Base-by-base conservation (phyloP, 176 grass and related monocot genomes). In the Aegilops sharonensis region DNA sequence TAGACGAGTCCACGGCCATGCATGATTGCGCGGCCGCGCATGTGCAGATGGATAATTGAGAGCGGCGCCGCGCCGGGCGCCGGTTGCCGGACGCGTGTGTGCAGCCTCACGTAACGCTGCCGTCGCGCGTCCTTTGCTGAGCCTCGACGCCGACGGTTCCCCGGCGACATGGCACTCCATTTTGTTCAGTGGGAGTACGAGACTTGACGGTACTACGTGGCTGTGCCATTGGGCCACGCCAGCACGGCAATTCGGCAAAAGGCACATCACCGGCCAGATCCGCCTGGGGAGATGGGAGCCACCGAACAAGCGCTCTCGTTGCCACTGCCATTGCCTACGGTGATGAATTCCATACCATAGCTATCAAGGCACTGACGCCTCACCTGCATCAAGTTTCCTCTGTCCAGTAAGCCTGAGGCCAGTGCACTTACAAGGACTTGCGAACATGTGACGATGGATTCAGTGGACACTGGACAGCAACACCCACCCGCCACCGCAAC, bases 1-100 rank as follows among this genome's bases (percentile, higher is more conserved):
- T 43, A 43, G 42, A 3, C 42, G 42, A 45, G 72, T 36, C 5
- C 34, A 39, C 37, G 37, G 1, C 17, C 3, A 5, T 5, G 42
- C 11, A 91, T 91, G 80, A 80, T 91, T 68, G 81, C 59, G 89
- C 80, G 43, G 80, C 56, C 1, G 89, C 66, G 80, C 74, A 50
- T 87, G 84, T 79, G 89, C 66, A 10, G 79, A 57, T 72, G 15
- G 79, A 57, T 72, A 17, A 78, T 64, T 72, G 89, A 20, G 57
- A 34, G 39, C 3, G 65, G 21, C 39, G 29, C 24, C 8, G 2
- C 52, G 36, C 36, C 29, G 7, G 64, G 36, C 37, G 27, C 17
- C 8, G 2, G 64, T 13, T 20, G 40, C 40, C 9, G 42, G 42
- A 43, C 42, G 20, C 17, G 32, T 18, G 54, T 39, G 18, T 4